Evolutionary conservation across 2,329 filamentous ascomycete genomes (phyloP).

Genomic region (Fusarium dimerum): DNA sequence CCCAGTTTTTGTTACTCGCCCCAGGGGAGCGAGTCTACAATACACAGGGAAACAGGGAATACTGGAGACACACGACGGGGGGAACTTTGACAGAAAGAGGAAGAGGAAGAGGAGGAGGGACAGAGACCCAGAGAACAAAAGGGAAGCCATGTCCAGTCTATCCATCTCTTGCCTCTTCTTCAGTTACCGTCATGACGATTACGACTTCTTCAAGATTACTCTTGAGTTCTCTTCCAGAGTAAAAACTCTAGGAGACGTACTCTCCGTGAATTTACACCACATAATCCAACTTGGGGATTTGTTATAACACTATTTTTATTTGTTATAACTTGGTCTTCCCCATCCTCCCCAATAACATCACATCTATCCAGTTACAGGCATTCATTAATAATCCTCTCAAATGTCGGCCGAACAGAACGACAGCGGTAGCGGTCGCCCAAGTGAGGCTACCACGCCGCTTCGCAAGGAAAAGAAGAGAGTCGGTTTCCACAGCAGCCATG

Average conservation of each 20-base stretch:
- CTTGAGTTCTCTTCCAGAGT: background rate
- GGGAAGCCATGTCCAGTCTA: background rate
- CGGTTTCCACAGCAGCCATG: constrained; percentile 37
- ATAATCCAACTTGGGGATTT: background rate
- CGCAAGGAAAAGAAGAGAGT: constrained; percentile 44
- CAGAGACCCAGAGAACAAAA: background rate
- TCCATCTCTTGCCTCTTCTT: background rate
- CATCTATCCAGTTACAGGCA: background rate
- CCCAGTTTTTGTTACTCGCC: background rate
- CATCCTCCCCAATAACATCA: background rate
- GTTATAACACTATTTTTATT: background rate
- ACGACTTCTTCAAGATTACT: background rate
- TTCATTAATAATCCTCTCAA: constrained; percentile 2
- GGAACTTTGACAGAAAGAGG: too few relatives aligned
- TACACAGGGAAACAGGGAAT: background rate
- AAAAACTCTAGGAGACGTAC: background rate
- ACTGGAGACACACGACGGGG: background rate
- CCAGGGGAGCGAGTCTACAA: constrained; percentile 4
- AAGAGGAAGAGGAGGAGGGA: too few relatives aligned
- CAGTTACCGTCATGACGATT: background rate
- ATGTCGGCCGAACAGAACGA: constrained; percentile 30
- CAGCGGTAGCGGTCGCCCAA: constrained; percentile 24
- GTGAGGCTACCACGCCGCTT: constrained; percentile 32
- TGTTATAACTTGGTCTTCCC: background rate
- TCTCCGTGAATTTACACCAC: background rate